phyloP scores from a whole-genome alignment of 257 asterid genomes.

The Solanum neorickii region DNA sequence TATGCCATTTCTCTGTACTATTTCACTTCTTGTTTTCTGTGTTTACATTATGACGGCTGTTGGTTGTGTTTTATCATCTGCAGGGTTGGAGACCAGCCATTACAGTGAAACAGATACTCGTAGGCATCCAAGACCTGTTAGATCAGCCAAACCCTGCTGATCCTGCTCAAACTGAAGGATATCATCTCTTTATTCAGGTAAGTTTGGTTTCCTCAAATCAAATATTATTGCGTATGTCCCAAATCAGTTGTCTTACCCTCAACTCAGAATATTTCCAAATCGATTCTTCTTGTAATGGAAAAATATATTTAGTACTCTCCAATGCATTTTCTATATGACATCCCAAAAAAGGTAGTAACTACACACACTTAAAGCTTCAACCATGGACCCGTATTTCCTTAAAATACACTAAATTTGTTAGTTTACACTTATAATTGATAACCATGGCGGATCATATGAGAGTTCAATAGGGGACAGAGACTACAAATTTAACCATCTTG shows the following conservation, averaged over 20 bases:
- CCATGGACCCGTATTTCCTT: neutral
- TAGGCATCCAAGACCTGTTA: conserved; percentile 20
- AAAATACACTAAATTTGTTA: neutral
- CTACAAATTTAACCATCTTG: neutral
- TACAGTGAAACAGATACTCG: conserved; percentile 25
- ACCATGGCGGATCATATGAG: neutral
- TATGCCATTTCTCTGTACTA: neutral
- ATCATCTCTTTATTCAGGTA: conserved; percentile 28
- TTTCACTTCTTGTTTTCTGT: neutral
- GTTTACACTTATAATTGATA: neutral
- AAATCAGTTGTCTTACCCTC: neutral
- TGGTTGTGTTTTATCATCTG: neutral
- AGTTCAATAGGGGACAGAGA: neutral
- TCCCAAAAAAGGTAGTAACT: neutral
- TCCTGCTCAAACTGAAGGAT: conserved; percentile 32
- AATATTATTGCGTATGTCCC: neutral
- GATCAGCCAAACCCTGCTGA: conserved; percentile 21
- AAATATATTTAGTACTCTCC: neutral
- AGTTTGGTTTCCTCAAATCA: neutral
- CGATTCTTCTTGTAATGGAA: neutral
- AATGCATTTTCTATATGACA: neutral
- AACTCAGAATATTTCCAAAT: neutral
- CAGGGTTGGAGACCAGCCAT: conserved; percentile 30
- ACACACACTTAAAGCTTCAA: neutral
- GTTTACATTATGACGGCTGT: neutral